Conservation (phyloP, 495 filamentous ascomycete genomes). For the Aspergillus steynii region DNA sequence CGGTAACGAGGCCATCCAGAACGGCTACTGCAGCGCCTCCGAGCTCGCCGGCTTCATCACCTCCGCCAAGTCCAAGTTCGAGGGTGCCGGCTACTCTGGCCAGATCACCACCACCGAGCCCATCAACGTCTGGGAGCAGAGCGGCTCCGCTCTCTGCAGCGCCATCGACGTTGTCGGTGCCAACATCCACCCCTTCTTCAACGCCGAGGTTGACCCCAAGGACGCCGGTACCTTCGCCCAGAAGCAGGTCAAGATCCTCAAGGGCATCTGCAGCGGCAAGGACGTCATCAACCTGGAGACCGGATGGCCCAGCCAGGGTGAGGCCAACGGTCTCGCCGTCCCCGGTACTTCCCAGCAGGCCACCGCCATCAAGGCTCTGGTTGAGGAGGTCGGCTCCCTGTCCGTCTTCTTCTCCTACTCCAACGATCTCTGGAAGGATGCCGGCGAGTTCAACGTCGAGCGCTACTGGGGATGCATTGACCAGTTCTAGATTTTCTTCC, state of each 20-base stretch:
- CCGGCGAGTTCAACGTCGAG: slow-evolving; percentile 73
- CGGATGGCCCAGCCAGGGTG: slow-evolving; percentile 80
- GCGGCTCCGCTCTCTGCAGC: slow-evolving; percentile 61
- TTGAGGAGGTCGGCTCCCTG: slow-evolving; percentile 53
- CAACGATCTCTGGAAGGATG: slow-evolving; percentile 80
- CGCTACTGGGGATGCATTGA: slow-evolving; percentile 68
- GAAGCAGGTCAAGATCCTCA: slow-evolving; percentile 64
- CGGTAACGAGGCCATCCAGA: slow-evolving; percentile 87
- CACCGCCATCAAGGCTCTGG: slow-evolving; percentile 67
- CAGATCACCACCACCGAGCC: slow-evolving; percentile 85
- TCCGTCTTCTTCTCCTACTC: slow-evolving; percentile 77
- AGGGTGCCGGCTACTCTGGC: slow-evolving; percentile 67
- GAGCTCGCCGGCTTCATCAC: slow-evolving; percentile 70
- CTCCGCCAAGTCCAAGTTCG: slow-evolving; percentile 48
- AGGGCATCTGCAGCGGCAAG: slow-evolving; percentile 64
- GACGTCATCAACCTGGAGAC: slow-evolving; percentile 79
- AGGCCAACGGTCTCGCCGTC: slow-evolving; percentile 67
- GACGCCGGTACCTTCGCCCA: slow-evolving; percentile 73
- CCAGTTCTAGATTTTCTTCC: slow-evolving; percentile 44
- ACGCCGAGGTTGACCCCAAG: slow-evolving; percentile 57
- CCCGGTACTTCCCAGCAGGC: slow-evolving; percentile 67
- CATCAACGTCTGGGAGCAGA: slow-evolving; percentile 63
- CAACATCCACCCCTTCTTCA: slow-evolving; percentile 96
- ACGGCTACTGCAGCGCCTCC: slow-evolving; percentile 58
- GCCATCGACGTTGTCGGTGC: slow-evolving; percentile 74